These are phyloP conservation scores for Aquilaria malaccensis DNA, from an alignment of 345 rosid genomes.

Conservation along the genomic window DNA sequence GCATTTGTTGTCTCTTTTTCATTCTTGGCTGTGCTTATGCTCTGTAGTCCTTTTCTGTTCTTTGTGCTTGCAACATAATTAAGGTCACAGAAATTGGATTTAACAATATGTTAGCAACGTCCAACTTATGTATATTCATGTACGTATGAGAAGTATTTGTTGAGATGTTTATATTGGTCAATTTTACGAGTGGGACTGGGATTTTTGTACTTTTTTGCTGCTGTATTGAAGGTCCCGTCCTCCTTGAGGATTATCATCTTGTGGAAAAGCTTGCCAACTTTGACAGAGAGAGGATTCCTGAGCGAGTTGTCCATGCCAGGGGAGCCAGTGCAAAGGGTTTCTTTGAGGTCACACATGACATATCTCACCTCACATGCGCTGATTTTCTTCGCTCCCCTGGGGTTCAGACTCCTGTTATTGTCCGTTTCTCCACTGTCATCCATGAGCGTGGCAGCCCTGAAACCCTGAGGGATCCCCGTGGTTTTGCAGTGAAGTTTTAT, in stretches of 20 bases:
- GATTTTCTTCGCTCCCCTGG: constrained; percentile 95
- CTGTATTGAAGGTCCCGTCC: constrained; percentile 61
- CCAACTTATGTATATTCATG: neutral
- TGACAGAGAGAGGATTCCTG: constrained; percentile 91
- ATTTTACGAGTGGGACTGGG: no score
- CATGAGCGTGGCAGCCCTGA: constrained; percentile 99
- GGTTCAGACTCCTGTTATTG: constrained; percentile 90
- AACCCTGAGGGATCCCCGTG: constrained; percentile 93
- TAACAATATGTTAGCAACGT: no score
- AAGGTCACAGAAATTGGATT: neutral
- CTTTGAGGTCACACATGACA: constrained; percentile 94
- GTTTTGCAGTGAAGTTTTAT: constrained; percentile 96
- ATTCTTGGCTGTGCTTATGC: neutral
- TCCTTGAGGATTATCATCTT: constrained; percentile 94
- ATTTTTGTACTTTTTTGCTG: no score
- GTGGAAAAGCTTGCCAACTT: constrained; percentile 91
- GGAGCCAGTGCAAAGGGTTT: constrained; percentile 99
- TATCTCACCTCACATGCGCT: constrained; percentile 71
- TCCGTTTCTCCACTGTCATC: constrained; percentile 95
- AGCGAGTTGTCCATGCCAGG: constrained; percentile 97
- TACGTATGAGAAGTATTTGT: neutral
- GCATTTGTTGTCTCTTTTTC: no score
- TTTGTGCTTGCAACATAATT: neutral
- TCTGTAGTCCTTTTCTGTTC: neutral
- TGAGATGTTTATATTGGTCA: constrained; percentile 6